Conservation (phyloP, 192 early-diverging fungal genomes). For the Gorgonomyces haynaldii region DNA sequence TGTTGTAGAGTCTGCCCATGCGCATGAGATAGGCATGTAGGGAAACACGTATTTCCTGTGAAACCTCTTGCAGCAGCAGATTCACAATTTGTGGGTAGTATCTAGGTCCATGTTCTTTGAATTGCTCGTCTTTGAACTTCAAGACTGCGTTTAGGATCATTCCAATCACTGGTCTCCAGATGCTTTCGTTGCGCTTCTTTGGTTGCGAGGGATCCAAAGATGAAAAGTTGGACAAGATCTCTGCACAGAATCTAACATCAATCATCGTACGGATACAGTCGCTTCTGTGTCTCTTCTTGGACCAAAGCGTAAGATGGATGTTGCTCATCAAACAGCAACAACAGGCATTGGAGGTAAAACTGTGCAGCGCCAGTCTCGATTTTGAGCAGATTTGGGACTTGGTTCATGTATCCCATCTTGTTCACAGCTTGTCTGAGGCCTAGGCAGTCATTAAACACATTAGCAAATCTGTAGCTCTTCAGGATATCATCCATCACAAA, state of each 20-base stretch:
- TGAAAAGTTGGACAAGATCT: conserved; percentile 52
- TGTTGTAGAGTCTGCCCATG: conserved; percentile 26
- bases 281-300: conserved; percentile 26
- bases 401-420: conserved; percentile 84
- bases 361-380: conserved; percentile 71
- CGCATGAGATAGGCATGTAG: conserved; percentile 19
- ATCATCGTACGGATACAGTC: too few relatives aligned
- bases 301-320: conserved; percentile 5
- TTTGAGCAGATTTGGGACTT: conserved; percentile 81
- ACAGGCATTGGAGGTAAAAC: too few relatives aligned
- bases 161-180: conserved; percentile 68
- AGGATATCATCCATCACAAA: conserved; percentile 69
- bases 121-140: conserved; percentile 58
- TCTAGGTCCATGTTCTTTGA: conserved; percentile 39
- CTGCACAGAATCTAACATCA: too few relatives aligned
- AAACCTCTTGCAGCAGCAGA: conserved; percentile 49
- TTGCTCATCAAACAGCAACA: neutral
- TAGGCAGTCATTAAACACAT: conserved; percentile 68
- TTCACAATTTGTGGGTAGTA: conserved; percentile 58
- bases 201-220: conserved; percentile 55
- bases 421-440: conserved; percentile 70
- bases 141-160: conserved; percentile 55
- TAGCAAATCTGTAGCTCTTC: conserved; percentile 68
- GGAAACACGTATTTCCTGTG: conserved; percentile 41
- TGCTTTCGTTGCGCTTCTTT: conserved; percentile 54